A percentile compares a stretch with the other conserved stretches of the same genome.
Evolutionary conservation across 2,329 filamentous ascomycete genomes (phyloP).

Genomic region (Nannizzia gypsea): DNA sequence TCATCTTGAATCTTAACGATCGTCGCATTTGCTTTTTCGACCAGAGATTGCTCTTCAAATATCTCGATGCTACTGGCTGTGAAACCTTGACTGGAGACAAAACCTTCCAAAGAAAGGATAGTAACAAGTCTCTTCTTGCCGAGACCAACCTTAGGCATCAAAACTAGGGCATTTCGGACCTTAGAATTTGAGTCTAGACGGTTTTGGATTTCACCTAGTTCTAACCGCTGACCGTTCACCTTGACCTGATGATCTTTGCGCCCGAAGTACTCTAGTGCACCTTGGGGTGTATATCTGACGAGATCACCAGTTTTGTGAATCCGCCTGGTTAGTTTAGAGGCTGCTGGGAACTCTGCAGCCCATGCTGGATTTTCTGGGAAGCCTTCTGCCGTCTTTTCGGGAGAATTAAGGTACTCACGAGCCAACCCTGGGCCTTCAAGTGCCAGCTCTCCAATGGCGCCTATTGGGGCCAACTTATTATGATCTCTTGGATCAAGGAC

Average conservation of each 20-base stretch:
- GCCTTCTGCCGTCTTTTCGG: constrained; percentile 10
- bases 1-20: constrained; percentile 27
- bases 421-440: constrained; percentile 12
- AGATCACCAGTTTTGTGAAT: constrained; percentile 14
- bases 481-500: constrained; percentile 12
- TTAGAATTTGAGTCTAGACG: constrained; percentile 24
- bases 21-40: constrained; percentile 18
- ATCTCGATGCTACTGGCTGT: constrained; percentile 25
- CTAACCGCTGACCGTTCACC: constrained; percentile 53
- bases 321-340: constrained; percentile 4
- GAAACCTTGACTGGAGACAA: constrained; percentile 13
- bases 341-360: constrained; percentile 5
- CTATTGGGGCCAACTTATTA: constrained; percentile 11
- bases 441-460: constrained; percentile 11
- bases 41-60: constrained; percentile 18
- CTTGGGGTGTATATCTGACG: constrained; percentile 23
- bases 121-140: constrained; percentile 36
- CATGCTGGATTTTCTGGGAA: constrained; percentile 11
- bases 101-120: constrained; percentile 30
- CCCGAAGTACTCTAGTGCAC: constrained; percentile 35
- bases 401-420: constrained; percentile 12
- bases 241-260: constrained; percentile 58
- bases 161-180: constrained; percentile 32
- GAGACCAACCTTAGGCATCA: constrained; percentile 33
- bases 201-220: constrained; percentile 41